Base-by-base conservation (phyloP, 129 eudicot species). In the Kitagawia praeruptora region DNA sequence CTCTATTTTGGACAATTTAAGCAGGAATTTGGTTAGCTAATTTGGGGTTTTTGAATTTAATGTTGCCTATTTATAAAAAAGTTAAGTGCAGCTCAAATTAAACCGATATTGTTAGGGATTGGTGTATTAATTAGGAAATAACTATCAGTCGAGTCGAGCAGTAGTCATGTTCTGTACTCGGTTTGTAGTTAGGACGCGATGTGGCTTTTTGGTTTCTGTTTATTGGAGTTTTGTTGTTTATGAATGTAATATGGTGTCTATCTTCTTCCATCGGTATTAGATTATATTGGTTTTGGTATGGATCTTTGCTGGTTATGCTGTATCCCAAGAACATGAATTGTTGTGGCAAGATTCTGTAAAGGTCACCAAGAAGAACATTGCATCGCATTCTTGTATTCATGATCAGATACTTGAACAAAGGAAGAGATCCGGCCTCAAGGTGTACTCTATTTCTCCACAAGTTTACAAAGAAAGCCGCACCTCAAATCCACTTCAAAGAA, bases 321-420 rank as follows among this genome's bases (percentile, higher is more conserved):
- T 89, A 70, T 74, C 85, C 42, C 79, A 80, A 80, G 91, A 85
- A 28, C 78, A 80, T 75, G 73, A 58, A 34, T 81, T 84, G 74
- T 67, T 31, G 23, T 71, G 77, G 21, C 86, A 51, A 75, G 86
- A 82, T 61, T 0, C 38, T 23, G 89, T 88, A 81, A 77, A 84
- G 69, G 82, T 69, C 39, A 84, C 81, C 56, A 89, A 11, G 12
- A 46, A 87, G 39, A 82, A 77, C 41, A 79, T 87, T 82, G 75
- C 69, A 70, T 83, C 96, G 39, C 97, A 94, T 90, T 92, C 98
- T 31, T 94, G 97, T 81, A 94, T 94, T 84, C 98, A 94, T 86
- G 98, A 94, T 87, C 93, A 94, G 72, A 94, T 94, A 72, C 84
- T 94, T 61, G 93, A 89, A 81, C 89, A 94, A 76, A 89, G 93